Base-by-base conservation (phyloP, 1,139 yeast genomes). In the Saccharomycopsis hybrid region DNA sequence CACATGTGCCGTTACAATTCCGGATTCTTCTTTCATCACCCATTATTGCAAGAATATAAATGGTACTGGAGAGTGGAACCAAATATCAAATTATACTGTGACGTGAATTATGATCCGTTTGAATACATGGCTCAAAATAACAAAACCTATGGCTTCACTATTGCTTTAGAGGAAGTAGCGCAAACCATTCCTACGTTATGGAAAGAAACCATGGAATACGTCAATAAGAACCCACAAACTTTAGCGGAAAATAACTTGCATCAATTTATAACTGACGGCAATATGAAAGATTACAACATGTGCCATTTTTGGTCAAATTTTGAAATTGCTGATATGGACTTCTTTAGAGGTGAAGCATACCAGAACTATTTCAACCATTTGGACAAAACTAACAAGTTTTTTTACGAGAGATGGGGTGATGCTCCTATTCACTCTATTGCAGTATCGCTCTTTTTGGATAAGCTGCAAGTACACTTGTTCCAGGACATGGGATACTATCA, bases 1-100 rank as follows among this genome's bases (percentile, higher is more conserved):
- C 88, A 82, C 65, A 84, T 84, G 90, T 84, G 90, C 61, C 72
- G 90, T 50, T 84, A 76, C 63, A 82, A 80, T 62, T 71, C 81
- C 9, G 88, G 88, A 1, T 80, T 81, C 60, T 81, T 81, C 62
- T 81, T 73, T 66, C 69, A 73, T 54, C 76, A 80, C 58, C 76
- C 74, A 41, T 63, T 78, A 45, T 64, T 82, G 65, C 62, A 68
- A 41, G 73, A 74, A 5, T 82, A 80, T 61, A 78, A 78, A 55
- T 82, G 80, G 68, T 82, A 80, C 63, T 80, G 87, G 86, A 71
- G 89, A 56, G 85, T 84, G 28, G 89, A 84, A 62, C 86, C 89
- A 2, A 82, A 78, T 51, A 76, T 80, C 54, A 67, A 71, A 54
- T 69, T 82, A 55, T 72, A 68, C 58, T 84, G 90, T 65, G 86